These are phyloP conservation scores for Trichoderma oligosporum DNA, from an alignment of 2,329 filamentous ascomycete species.

Conservation along the genomic window DNA sequence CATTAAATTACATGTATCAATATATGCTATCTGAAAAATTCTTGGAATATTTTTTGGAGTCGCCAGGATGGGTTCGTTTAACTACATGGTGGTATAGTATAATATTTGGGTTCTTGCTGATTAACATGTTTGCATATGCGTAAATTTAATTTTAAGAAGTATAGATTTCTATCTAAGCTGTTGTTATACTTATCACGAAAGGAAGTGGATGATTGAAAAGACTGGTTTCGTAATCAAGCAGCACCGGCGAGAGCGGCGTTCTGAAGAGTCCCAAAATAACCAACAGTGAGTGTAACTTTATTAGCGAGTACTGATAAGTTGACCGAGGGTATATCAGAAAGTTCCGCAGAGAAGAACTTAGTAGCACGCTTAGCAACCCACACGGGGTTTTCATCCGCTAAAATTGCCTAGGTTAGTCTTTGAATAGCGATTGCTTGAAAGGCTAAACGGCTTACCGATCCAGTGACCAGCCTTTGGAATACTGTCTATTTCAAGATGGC, in stretches of 20 bases:
- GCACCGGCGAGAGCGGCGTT: not conserved
- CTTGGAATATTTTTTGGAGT: no score
- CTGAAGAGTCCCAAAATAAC: not conserved
- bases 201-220: not conserved
- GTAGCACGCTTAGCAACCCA: not conserved
- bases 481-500: not conserved
- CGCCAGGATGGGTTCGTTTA: no score
- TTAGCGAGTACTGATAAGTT: not conserved
- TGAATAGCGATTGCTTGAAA: no score
- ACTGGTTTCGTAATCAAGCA: not conserved
- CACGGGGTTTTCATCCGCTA: not conserved
- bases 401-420: not conserved
- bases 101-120: no score
- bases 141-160: no score
- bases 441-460: not conserved
- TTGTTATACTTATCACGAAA: no score
- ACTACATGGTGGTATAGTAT: no score
- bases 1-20: no score
- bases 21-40: no score
- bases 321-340: not conserved
- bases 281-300: not conserved
- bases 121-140: no score
- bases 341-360: not conserved
- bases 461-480: not conserved
- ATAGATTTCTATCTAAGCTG: no score